These are phyloP conservation scores for Jaltomata sinuosa DNA, from an alignment of 257 asterid species.

Conservation along the genomic window DNA sequence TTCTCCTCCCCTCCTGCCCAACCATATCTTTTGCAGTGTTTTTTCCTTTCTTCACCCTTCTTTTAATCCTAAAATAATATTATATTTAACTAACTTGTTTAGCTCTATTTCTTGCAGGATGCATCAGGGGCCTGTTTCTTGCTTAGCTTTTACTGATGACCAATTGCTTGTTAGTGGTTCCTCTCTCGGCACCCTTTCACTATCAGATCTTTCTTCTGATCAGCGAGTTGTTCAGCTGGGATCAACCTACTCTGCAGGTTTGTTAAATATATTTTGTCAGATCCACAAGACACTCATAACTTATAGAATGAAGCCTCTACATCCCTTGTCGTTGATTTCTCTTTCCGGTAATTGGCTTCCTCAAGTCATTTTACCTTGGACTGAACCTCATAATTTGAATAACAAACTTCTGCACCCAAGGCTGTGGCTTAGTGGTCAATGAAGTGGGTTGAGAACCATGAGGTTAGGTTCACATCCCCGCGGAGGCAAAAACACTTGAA, in stretches of 20 bases:
- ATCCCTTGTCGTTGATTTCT: neutral
- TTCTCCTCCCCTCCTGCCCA: neutral
- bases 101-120: conserved; percentile 38
- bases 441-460: neutral
- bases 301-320: neutral
- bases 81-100: neutral
- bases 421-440: neutral
- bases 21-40: neutral
- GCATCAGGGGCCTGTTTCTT: conserved; percentile 74
- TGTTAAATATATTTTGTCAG: neutral
- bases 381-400: neutral
- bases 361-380: neutral
- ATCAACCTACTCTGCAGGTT: conserved; percentile 59
- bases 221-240: conserved; percentile 58
- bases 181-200: conserved; percentile 66
- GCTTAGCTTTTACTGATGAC: conserved; percentile 70
- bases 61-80: neutral
- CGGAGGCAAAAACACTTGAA: neutral
- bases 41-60: neutral
- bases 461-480: neutral
- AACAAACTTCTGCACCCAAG: neutral
- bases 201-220: conserved; percentile 88
- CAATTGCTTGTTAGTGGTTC: conserved; percentile 84
- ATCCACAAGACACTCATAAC: neutral
- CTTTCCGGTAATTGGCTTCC: neutral